phyloP scores from a whole-genome alignment of 2,329 filamentous ascomycete genomes.

The Penicillium sp. region DNA sequence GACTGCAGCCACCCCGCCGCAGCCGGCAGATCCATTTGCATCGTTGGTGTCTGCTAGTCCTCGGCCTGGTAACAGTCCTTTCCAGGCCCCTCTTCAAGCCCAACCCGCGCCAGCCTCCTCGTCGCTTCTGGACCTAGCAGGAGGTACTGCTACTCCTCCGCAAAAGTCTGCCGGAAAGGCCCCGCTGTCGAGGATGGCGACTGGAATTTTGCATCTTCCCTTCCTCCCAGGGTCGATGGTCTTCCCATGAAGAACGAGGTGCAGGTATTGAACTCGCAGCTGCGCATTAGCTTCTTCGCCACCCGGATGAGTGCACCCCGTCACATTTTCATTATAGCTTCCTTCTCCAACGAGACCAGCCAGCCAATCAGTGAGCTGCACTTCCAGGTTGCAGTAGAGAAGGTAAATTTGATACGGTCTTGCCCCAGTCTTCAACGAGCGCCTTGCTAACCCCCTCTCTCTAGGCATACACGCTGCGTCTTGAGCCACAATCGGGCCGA shows the following conservation, averaged over 20 bases:
- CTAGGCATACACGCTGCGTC: constrained; percentile 54
- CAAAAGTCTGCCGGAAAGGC: constrained; percentile 25
- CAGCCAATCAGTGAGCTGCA: constrained; percentile 72
- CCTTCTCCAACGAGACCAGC: constrained; percentile 76
- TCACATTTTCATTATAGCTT: constrained; percentile 64
- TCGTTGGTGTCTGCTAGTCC: constrained; percentile 51
- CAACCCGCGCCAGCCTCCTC: constrained; percentile 23
- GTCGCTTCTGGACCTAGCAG: constrained; percentile 33
- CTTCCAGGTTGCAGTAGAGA: constrained; percentile 89
- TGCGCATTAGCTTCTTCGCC: constrained; percentile 70
- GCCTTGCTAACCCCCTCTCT: constrained; percentile 4
- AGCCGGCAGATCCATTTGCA: constrained; percentile 57
- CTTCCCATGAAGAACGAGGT: constrained; percentile 60
- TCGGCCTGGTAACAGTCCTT: constrained; percentile 42
- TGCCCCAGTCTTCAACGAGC: not conserved
- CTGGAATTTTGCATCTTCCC: constrained; percentile 85
- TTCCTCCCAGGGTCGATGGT: constrained; percentile 57
- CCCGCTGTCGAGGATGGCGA: constrained; percentile 68
- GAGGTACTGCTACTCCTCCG: constrained; percentile 15
- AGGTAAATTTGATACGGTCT: constrained; percentile 52
- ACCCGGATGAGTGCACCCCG: constrained; percentile 52
- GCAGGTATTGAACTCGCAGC: constrained; percentile 61
- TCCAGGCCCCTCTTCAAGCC: constrained; percentile 25
- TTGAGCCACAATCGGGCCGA: constrained; percentile 80
- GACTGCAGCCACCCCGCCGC: constrained; percentile 33